Evolutionary conservation across 306 rosid genomes (phyloP), one percentile per base, ranked within the genome.

Genomic region (Carpinus viminea): DNA sequence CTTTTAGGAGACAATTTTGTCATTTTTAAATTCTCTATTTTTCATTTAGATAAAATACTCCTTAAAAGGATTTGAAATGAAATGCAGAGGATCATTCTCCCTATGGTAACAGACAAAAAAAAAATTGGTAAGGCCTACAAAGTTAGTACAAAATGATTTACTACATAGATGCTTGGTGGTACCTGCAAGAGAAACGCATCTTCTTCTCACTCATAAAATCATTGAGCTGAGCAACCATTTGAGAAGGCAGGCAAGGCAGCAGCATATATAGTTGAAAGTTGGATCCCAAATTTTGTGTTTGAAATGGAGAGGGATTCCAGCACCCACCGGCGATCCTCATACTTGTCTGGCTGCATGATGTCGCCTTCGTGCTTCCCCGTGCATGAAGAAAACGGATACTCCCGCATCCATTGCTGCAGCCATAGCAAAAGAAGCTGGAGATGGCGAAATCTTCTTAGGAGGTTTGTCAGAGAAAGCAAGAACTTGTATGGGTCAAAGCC

Each of bases 371-470:
- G 93, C 83, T 85, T 91, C 38, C 82, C 86, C 5, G 62, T 80
- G 45, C 82, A 78, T 10, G 85, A 82, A 38, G 91, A 89, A 54
- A 68, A 68, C 31, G 89, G 83, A 41, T 92, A 90, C 90, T 77
- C 90, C 16, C 79, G 88, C 78, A 80, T 91, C 79, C 74, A 82
- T 8, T 74, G 56, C 73, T 41, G 53, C 74, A 75, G 41, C 74
- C 76, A 69, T 26, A 76, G 20, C 41, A 84, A 64, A 60, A 61
- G 86, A 34, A 69, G 85, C 57, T 53, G 82, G 82, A 64, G 78
- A 15, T 91, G 91, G 95, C 84, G 87, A 60, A 86, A 87, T 74
- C 74, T 90, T 8, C 83, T 93, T 0, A 80, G 87, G 78, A 88
- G 76, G 78, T 72, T 92, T 77, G 53, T 86, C 69, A 88, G 84